Base-by-base conservation (phyloP, 805 yeast genomes). In the Metschnikowia proteae region DNA sequence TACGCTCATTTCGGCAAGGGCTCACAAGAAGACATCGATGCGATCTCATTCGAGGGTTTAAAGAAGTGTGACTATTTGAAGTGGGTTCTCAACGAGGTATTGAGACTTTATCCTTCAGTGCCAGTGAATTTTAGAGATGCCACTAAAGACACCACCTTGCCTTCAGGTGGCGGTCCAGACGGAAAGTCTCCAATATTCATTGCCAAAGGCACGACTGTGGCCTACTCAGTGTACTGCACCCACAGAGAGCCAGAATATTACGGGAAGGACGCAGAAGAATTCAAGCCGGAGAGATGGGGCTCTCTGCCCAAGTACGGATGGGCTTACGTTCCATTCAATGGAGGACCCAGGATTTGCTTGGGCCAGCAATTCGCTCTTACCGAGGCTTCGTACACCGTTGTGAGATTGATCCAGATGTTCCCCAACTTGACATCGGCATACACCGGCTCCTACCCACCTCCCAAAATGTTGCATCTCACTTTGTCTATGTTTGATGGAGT, bases 341-440 rank as follows among this genome's bases (percentile, higher is more conserved):
- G 82, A 39, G 82, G 82, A 5, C 81, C 82, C 23, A 63, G 82
- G 51, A 76, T 78, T 49, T 78, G 82, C 58, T 64, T 78, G 46
- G 82, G 82, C 36, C 81, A 78, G 64, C 81, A 78, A 61, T 76
- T 76, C 61, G 82, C 82, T 5, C 69, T 78, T 22, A 76, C 80
- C 22, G 81, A 78, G 61, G 76, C 79, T 9, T 66, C 75, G 22
- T 77, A 74, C 59, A 64, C 70, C 17, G 55, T 73, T 37, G 70
- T 65, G 13, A 65, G 79, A 52, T 57, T 75, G 52, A 46, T 57
- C 30, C 72, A 67, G 51, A 54, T 52, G 41, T 69, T 61, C 51
- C 68, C 68, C 10, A 57, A 61, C 49, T 51, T 67, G 40, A 36
- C 36, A 6, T 51, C 51, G 30, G 55, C 48, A 6, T 52, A 56